Conservation (phyloP, 2,329 filamentous ascomycete genomes). For the Aspergillus felis region DNA sequence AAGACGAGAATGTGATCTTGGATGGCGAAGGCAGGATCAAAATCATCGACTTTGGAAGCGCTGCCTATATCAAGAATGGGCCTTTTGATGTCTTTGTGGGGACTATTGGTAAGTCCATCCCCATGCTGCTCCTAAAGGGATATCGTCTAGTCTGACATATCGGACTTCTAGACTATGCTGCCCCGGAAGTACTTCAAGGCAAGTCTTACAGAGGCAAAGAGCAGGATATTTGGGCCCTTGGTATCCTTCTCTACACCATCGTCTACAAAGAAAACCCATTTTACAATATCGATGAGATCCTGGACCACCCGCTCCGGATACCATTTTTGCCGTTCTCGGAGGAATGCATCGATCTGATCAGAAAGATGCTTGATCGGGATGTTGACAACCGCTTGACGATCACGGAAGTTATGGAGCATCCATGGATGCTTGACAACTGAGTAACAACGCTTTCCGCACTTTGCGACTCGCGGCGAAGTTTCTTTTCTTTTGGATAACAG, state of each 20-base stretch:
- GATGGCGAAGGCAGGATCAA: slow-evolving; percentile 96
- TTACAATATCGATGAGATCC: slow-evolving; percentile 98
- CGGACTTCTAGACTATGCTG: slow-evolving; percentile 74
- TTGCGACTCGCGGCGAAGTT: background rate
- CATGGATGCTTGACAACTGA: slow-evolving; percentile 58
- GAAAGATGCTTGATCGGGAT: slow-evolving; percentile 87
- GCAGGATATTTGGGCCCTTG: slow-evolving; percentile 97
- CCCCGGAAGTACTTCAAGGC: slow-evolving; percentile 93
- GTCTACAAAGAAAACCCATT: slow-evolving; percentile 99
- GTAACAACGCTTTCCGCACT: background rate
- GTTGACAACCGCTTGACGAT: slow-evolving; percentile 81
- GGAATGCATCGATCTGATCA: slow-evolving; percentile 86
- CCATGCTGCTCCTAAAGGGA: slow-evolving; percentile 3
- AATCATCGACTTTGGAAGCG: slow-evolving; percentile 96
- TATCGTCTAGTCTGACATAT: background rate
- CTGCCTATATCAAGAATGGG: slow-evolving; percentile 96
- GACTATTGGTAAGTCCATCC: slow-evolving; percentile 73
- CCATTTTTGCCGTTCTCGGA: slow-evolving; percentile 67
- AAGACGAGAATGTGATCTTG: slow-evolving; percentile 95
- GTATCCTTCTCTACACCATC: slow-evolving; percentile 95
- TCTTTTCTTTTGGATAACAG: slow-evolving; percentile 4
- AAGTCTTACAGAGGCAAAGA: slow-evolving; percentile 91
- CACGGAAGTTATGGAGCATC: slow-evolving; percentile 78
- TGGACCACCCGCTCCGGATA: slow-evolving; percentile 90
- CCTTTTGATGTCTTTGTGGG: slow-evolving; percentile 99